Conservation (phyloP, 345 rosid species). For the Pugionium dolabratum region DNA sequence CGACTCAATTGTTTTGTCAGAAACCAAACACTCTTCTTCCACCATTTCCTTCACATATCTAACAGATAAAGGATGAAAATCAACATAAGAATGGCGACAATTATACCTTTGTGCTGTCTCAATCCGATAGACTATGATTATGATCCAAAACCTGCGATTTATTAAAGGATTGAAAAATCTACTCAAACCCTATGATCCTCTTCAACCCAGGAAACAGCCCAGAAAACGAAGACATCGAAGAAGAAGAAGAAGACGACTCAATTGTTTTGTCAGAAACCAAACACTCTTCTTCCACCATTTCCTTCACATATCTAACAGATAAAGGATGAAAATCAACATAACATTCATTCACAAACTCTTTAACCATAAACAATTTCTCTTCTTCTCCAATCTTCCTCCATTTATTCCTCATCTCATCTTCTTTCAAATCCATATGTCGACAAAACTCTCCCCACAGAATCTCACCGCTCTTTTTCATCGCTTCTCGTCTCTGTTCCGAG, state of each 20-base stretch:
- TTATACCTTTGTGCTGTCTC: too few species aligned
- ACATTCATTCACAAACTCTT: conserved; percentile 63
- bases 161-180: conserved; percentile 21
- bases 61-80: conserved; percentile 73
- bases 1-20: conserved; percentile 31
- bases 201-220: conserved; percentile 59
- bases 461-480: conserved; percentile 71
- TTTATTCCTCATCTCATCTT: conserved; percentile 51
- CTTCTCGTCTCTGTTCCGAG: conserved; percentile 56
- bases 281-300: conserved; percentile 72
- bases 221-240: conserved; percentile 35
- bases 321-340: conserved; percentile 64
- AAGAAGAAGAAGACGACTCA: conserved; percentile 11
- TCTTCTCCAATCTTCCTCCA: conserved; percentile 66
- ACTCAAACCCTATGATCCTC: conserved; percentile 59
- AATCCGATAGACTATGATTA: too few species aligned
- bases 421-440: conserved; percentile 44
- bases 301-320: conserved; percentile 62
- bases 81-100: too few species aligned
- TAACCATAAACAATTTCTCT: conserved; percentile 55
- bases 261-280: conserved; percentile 40
- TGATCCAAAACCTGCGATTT: background rate
- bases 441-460: conserved; percentile 70
- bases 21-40: conserved; percentile 58
- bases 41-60: conserved; percentile 68